Percentiles rank a stretch among this genome's conserved stretches.
phyloP scores from a whole-genome alignment of 768 basidiomycete genomes.

The Podaxis sp. region DNA sequence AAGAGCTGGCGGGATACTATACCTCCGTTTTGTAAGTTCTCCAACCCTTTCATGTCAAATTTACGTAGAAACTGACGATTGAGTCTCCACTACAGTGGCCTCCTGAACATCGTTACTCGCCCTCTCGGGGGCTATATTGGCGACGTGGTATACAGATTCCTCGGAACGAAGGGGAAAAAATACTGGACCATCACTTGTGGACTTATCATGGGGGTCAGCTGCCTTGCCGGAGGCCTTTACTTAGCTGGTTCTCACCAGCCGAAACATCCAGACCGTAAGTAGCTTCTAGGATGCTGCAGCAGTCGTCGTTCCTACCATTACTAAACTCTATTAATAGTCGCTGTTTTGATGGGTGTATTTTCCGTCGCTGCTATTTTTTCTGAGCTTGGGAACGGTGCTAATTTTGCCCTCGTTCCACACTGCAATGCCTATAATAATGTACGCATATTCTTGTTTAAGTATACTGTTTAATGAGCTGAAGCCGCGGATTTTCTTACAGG shows the following conservation, averaged over 20 bases:
- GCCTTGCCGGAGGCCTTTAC: constrained; percentile 48
- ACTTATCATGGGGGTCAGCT: constrained; percentile 41
- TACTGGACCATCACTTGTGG: constrained; percentile 43
- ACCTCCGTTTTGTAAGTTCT: constrained; percentile 29
- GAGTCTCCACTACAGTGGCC: constrained; percentile 29
- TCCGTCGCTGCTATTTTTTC: constrained; percentile 15
- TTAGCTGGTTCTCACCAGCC: constrained; percentile 30
- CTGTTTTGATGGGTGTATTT: constrained; percentile 1
- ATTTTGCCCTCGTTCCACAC: constrained; percentile 18
- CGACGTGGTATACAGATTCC: constrained; percentile 42
- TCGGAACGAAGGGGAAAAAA: constrained; percentile 49
- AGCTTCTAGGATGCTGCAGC: constrained; percentile 6
- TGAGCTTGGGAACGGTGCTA: constrained; percentile 18
- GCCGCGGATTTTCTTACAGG: constrained; percentile 17
- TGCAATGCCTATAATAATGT: constrained; percentile 19
- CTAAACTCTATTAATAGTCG: background rate
- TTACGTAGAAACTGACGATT: background rate
- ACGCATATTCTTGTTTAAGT: background rate
- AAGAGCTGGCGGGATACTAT: constrained; percentile 53
- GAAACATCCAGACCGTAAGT: constrained; percentile 46
- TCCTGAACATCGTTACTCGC: constrained; percentile 52
- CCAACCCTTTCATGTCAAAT: constrained; percentile 21
- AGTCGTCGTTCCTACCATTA: constrained; percentile 6
- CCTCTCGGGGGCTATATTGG: constrained; percentile 50
- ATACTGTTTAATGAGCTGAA: too few relatives aligned